Conservation (phyloP, 2,329 filamentous ascomycete species). For the Zymoseptoria crescenta region DNA sequence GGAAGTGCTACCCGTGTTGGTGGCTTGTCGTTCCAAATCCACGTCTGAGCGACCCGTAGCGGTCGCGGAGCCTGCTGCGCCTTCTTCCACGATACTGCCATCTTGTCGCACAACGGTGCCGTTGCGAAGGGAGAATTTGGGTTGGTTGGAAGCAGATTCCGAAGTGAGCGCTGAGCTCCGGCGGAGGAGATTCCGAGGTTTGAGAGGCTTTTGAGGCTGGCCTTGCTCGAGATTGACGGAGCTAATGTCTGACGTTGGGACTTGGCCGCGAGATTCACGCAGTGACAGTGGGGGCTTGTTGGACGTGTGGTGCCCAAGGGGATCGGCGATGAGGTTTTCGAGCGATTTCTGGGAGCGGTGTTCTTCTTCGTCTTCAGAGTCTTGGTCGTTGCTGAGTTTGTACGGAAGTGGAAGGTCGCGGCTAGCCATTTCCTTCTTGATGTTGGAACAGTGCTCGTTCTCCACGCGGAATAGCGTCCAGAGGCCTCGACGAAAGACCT, state of each 20-base stretch:
- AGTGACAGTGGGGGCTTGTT: not conserved
- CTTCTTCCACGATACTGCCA: not conserved
- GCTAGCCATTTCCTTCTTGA: constrained; percentile 38
- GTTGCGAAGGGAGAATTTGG: not conserved
- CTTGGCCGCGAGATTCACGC: not conserved
- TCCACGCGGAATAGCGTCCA: constrained; percentile 94
- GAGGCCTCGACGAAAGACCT: constrained; percentile 76
- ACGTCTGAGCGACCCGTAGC: not conserved
- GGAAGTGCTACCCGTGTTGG: not conserved
- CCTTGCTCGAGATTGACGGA: not conserved
- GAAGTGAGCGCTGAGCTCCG: not conserved
- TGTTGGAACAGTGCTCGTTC: constrained; percentile 94
- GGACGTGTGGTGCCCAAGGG: not conserved
- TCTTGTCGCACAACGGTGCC: not conserved
- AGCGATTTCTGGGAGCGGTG: not conserved
- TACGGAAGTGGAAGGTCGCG: constrained; percentile 15
- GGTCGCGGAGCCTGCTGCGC: not conserved
- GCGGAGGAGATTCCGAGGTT: not conserved
- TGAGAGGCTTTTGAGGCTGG: not conserved
- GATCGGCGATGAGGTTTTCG: not conserved
- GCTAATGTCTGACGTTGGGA: not conserved
- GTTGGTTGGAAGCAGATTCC: not conserved
- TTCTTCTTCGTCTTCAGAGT: not conserved
- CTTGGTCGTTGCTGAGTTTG: constrained; percentile 6
- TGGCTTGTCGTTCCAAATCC: not conserved